A percentile compares a stretch with the other conserved stretches of the same genome.
Evolutionary conservation across 805 yeast genomes (phyloP).

Genomic region (Lipomyces spencermartinsiae): DNA sequence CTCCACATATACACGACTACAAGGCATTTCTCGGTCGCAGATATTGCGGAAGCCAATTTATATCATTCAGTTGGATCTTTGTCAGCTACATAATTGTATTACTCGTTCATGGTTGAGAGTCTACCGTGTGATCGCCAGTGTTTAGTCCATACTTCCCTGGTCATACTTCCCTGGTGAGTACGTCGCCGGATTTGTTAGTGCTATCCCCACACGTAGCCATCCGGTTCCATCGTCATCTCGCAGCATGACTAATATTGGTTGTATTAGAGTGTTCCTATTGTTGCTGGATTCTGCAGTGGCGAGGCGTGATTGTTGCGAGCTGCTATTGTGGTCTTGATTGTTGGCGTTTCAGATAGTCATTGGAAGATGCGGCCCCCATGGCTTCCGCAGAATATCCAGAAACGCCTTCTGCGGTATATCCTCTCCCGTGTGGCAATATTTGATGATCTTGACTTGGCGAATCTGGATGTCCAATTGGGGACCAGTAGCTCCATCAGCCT

Average conservation of each 20-base stretch:
- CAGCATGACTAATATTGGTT: not conserved
- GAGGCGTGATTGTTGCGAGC: not conserved
- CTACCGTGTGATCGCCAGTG: not conserved
- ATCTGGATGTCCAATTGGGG: conserved; percentile 79
- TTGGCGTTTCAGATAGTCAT: not conserved
- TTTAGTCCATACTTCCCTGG: not conserved
- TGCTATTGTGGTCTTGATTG: not conserved
- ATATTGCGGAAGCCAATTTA: not conserved
- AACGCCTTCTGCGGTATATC: conserved; percentile 77
- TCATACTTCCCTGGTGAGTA: not conserved
- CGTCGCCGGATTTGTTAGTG: not conserved
- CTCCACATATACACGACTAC: not conserved
- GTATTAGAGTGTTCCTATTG: not conserved
- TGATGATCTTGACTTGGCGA: conserved; percentile 80
- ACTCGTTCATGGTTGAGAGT: not conserved
- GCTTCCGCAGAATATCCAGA: conserved; percentile 87
- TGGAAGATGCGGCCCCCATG: conserved; percentile 50
- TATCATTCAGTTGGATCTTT: not conserved
- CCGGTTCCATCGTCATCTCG: not conserved
- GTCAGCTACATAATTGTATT: not conserved
- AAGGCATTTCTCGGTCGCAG: not conserved
- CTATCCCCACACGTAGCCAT: not conserved
- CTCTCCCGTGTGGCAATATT: conserved; percentile 81
- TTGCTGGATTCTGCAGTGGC: not conserved
- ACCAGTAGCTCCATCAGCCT: conserved; percentile 51